Evolutionary conservation across 2,329 filamentous ascomycete genomes (phyloP), one percentile per base, ranked within the genome.

Genomic region (Aspergillus tanneri): DNA sequence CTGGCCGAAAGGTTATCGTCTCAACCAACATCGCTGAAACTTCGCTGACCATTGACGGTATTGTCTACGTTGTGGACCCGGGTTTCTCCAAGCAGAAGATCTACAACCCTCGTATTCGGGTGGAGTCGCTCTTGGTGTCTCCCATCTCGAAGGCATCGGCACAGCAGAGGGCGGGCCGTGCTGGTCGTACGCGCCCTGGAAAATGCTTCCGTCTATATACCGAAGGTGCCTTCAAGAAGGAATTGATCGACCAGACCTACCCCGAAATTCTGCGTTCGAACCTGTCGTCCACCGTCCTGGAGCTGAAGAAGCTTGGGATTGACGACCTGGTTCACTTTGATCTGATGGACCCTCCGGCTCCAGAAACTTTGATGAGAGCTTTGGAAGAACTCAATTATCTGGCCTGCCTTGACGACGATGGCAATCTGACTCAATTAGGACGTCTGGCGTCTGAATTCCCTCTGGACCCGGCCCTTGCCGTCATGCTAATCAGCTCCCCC

Each of bases 11-110:
- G 72, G 86, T 85, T 66, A 95, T 99, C 60, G 81, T 99, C 23
- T 89, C 91, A 8, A 99, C 93, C 57, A 99, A 99, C 71, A 99
- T 99, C 70, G 93, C 93, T 36, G 93, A 99, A 76, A 99, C 93
- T 0, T 92, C 87, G 63, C 82, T 99, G 72, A 99, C 93, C 38
- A 99, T 99, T 52, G 93, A 99, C 66, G 93, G 93, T 67, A 99
- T 99, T 55, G 93, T 99, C 27, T 99, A 96, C 65, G 93, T 99
- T 25, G 92, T 99, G n/a, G 93, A 99, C 64, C 92, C 93, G 2
- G 93, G 93, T 27, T 99, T 99, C 77, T 96, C 90, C 75, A 99
- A 99, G 76, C 93, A 99, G 66, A 99, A 97, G 73, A 93, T 97
- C 54, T 99, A 97, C 78, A 97, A 99, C 71, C 92, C 93, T 18